Evolutionary conservation across 805 yeast species (phyloP).

Genomic region (Saccharomycopsis microspora): DNA sequence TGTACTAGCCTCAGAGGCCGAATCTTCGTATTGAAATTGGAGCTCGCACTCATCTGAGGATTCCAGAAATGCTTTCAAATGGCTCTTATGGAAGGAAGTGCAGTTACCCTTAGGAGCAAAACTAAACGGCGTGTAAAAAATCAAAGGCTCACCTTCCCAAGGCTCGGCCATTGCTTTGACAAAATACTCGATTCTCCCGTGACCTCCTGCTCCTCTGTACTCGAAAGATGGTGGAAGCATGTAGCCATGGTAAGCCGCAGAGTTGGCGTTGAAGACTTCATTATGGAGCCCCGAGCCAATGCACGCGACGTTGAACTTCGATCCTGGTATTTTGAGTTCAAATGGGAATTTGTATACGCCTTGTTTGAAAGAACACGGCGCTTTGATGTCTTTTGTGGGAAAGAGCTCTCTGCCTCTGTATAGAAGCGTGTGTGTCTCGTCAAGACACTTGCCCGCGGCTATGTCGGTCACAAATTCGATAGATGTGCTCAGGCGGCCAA

Average conservation of each 20-base stretch:
- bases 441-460: conserved; percentile 4
- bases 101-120: conserved; percentile 1
- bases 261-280: conserved; percentile 1
- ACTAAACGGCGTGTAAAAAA: neutral
- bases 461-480: conserved; percentile 2
- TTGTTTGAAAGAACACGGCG: neutral
- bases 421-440: conserved; percentile 4
- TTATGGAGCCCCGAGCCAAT: conserved; percentile 1
- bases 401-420: conserved; percentile 7
- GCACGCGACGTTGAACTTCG: conserved; percentile 7
- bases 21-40: too few species aligned
- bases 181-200: conserved; percentile 9
- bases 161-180: conserved; percentile 8
- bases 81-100: conserved; percentile 3
- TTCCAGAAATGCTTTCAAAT: conserved; percentile 3
- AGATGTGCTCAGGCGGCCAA: neutral
- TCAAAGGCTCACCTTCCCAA: neutral
- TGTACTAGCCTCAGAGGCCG: too few species aligned
- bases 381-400: neutral
- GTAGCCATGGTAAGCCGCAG: neutral
- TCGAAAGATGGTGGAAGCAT: conserved; percentile 6
- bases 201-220: conserved; percentile 5
- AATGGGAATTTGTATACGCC: conserved; percentile 9
- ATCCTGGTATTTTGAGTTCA: conserved; percentile 3
- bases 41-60: neutral